Evolutionary conservation across 75 land plant genomes (phyloP).

Genomic region (Cunninghamia lanceolata): DNA sequence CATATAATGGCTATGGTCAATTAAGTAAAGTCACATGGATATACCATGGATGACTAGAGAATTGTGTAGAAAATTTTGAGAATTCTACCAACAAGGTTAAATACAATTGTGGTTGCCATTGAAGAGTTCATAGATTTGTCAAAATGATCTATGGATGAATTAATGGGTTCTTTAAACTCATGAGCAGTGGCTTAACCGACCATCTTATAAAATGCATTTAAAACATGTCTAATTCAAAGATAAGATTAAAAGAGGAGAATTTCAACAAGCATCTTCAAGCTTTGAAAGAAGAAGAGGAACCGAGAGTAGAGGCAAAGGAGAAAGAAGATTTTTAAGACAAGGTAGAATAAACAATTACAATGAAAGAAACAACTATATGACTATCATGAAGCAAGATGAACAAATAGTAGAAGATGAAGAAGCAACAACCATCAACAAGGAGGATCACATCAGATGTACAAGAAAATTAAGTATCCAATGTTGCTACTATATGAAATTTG

Average conservation of each 20-base stretch:
- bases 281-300: too few relatives aligned
- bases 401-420: too few relatives aligned
- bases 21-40: conserved; percentile 18
- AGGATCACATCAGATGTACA: too few relatives aligned
- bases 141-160: not conserved
- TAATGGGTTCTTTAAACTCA: not conserved
- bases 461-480: not conserved
- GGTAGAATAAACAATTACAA: too few relatives aligned
- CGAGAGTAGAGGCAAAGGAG: too few relatives aligned
- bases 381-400: too few relatives aligned
- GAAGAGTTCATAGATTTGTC: not conserved
- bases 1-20: conserved; percentile 9
- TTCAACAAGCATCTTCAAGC: too few relatives aligned
- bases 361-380: too few relatives aligned
- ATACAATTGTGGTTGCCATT: not conserved
- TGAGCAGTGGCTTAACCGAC: not conserved
- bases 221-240: not conserved
- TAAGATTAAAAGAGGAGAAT: too few relatives aligned
- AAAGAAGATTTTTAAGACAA: too few relatives aligned
- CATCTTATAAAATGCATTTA: not conserved
- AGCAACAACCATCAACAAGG: too few relatives aligned
- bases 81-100: not conserved
- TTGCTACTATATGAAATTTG: conserved; percentile 1
- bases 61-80: not conserved
- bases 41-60: not conserved